Base-by-base conservation (phyloP, 192 early-diverging fungal species). In the Umbelopsis vinacea region DNA sequence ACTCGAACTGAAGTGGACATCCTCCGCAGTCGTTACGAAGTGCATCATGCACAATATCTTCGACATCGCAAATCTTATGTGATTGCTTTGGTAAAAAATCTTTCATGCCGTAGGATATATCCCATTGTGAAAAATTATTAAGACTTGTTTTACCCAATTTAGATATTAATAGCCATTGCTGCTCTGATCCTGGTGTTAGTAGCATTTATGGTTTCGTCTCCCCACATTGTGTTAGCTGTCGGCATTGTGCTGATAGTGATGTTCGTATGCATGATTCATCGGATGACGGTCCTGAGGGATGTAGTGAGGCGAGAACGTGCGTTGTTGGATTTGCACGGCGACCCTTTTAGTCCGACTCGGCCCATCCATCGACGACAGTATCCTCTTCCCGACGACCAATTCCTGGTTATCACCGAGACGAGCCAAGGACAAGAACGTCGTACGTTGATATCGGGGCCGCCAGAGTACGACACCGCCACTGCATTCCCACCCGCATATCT, bases 251-350 rank as follows among this genome's bases (percentile, higher is more conserved):
- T 63, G 0, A 19, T 37, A n/a, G 57, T 63, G 4, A 8, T 63
- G 12, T 63, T 63, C 26, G 57, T 63, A 19, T 63, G 57, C 33
- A 63, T 63, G 10, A 19, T 35, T 10, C 57, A 63, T 63, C 57
- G 57, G 11, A 63, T 63, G 14, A 37, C 57, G 15, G 26, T 63
- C 12, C 57, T 37, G 8, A 63, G 57, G 26, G 26, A 63, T 6
- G 57, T 37, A 2, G 14, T 63, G 2, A 29, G 57, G 17, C 10
- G 57, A 38, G 57, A 63, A 19, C 26, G 29, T 29, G 15, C 12
- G 35, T 12, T 63, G 6, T 17, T 50, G 9, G 5, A 21, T 21
- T 1, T 50, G 9, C 48, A 21, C 1, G 48, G 48, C 2, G 40
- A 43, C 40, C 40, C 53, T 0, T 24, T 2, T 12, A 54, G 53